phyloP scores from a whole-genome alignment of 2,329 filamentous ascomycete genomes.

The Pestalotiopsis sp. region DNA sequence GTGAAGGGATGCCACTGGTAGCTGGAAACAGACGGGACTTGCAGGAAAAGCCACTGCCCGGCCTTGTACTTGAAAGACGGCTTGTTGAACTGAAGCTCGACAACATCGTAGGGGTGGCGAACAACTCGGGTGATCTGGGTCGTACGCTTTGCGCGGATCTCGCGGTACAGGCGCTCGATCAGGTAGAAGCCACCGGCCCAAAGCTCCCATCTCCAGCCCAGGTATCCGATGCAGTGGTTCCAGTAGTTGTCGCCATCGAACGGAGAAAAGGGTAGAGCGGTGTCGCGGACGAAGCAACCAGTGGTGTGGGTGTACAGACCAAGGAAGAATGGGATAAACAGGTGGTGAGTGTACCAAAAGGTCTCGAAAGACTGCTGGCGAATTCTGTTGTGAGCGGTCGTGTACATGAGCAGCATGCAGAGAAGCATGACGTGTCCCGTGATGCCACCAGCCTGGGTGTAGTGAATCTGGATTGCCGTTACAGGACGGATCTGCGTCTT shows the following conservation, averaged over 20 bases:
- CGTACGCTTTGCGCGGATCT: conserved; percentile 78
- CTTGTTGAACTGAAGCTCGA: conserved; percentile 97
- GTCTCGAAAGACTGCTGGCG: conserved; percentile 97
- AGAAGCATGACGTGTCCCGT: conserved; percentile 97
- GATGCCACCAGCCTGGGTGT: conserved; percentile 83
- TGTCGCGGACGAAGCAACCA: conserved; percentile 94
- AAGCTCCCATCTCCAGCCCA: conserved; percentile 97
- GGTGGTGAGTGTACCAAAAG: conserved; percentile 98
- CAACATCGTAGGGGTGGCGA: conserved; percentile 93
- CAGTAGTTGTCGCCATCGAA: conserved; percentile 84
- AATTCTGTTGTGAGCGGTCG: conserved; percentile 89
- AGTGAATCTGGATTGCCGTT: conserved; percentile 88
- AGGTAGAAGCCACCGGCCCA: conserved; percentile 85
- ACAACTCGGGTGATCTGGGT: conserved; percentile 94
- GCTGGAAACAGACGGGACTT: conserved; percentile 83
- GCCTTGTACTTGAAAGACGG: conserved; percentile 98
- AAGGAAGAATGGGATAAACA: conserved; percentile 95
- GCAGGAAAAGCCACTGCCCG: conserved; percentile 96
- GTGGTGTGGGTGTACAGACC: conserved; percentile 94
- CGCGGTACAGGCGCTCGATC: conserved; percentile 84
- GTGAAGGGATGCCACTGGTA: conserved; percentile 99
- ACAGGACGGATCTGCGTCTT: conserved; percentile 77
- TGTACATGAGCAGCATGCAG: conserved; percentile 99
- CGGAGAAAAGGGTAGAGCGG: conserved; percentile 70
- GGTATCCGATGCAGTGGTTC: conserved; percentile 90